Conservation (phyloP, 75 land plant genomes). For the Larix kaempferi region DNA sequence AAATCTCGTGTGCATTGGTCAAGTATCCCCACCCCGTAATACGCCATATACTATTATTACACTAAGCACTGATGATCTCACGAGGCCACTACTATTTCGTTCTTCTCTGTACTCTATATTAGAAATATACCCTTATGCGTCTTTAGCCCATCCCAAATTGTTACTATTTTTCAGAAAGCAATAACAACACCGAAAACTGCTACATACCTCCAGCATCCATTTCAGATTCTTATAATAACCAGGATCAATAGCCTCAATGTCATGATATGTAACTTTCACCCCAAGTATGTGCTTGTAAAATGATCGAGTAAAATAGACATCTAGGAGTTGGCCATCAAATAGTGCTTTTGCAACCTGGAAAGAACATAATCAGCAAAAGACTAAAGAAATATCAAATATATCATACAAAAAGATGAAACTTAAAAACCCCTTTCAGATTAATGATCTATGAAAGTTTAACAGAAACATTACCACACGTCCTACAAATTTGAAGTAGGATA, state of each 20-base stretch:
- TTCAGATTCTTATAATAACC: conserved; percentile 41
- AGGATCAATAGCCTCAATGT: conserved; percentile 50
- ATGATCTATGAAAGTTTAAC: neutral
- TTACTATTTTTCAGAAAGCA: no score
- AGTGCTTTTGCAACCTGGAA: conserved; percentile 46
- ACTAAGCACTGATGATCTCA: no score
- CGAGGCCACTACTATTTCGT: no score
- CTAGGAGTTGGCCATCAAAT: conserved; percentile 46
- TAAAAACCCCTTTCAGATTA: neutral
- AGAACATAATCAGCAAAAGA: neutral
- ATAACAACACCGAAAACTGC: neutral
- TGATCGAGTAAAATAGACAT: conserved; percentile 49
- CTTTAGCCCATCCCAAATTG: no score
- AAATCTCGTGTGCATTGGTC: no score
- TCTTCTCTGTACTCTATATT: no score
- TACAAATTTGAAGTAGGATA: conserved; percentile 51
- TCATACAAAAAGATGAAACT: neutral
- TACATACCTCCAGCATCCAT: conserved; percentile 50
- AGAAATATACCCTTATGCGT: no score
- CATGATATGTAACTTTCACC: conserved; percentile 43
- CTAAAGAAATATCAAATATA: neutral
- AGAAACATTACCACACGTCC: conserved; percentile 42
- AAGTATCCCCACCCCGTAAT: no score
- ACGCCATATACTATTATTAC: no score
- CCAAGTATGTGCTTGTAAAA: conserved; percentile 50